Percentiles rank a stretch among this genome's conserved stretches.
phyloP scores from a whole-genome alignment of 345 rosid species.

The Heritiera fomes region DNA sequence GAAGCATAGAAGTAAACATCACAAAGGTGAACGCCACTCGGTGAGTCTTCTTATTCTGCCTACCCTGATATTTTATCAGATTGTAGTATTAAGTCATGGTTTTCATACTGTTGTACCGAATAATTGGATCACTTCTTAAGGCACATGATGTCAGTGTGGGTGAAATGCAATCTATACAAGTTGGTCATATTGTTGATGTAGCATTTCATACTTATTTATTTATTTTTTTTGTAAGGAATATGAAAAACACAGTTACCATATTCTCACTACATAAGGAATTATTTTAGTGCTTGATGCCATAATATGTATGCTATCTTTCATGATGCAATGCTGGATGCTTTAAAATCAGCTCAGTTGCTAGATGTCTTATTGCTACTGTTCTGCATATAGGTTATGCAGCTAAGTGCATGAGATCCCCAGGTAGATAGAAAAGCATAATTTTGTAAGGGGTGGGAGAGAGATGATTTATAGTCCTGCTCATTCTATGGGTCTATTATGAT shows the following conservation, averaged over 20 bases:
- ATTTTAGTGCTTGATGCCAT: background rate
- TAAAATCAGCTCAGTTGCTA: background rate
- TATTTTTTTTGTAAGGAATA: background rate
- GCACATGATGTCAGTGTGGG: background rate
- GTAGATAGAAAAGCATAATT: background rate
- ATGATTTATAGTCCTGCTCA: background rate
- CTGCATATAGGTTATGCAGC: background rate
- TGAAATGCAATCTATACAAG: background rate
- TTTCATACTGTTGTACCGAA: background rate
- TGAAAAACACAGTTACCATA: background rate
- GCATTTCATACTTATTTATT: background rate
- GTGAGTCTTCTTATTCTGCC: conserved; percentile 46
- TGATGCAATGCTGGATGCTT: background rate
- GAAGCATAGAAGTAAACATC: conserved; percentile 51
- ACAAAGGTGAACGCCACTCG: conserved; percentile 35
- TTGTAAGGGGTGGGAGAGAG: background rate
- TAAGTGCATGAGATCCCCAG: background rate
- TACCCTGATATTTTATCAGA: conserved; percentile 11
- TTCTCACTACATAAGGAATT: background rate
- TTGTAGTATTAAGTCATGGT: background rate
- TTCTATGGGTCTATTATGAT: background rate
- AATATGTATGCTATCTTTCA: background rate
- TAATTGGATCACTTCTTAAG: background rate
- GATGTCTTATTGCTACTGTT: background rate
- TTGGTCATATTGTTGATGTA: background rate